Conservation (phyloP, 2,329 filamentous ascomycete genomes). For the Calonectria naviculata region DNA sequence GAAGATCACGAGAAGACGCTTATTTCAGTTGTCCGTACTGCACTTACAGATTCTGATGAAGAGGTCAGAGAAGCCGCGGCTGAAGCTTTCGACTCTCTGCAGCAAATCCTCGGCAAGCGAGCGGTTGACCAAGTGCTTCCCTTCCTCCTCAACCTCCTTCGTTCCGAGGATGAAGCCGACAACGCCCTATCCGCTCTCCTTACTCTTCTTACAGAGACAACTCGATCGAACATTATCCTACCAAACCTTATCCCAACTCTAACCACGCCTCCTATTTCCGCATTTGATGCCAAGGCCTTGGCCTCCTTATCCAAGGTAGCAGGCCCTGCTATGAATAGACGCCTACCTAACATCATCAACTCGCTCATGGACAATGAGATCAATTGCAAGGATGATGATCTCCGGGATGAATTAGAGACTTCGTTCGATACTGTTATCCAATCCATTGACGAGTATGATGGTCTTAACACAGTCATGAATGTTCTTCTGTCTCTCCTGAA, state of each 20-base stretch:
- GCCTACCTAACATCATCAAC: constrained; percentile 90
- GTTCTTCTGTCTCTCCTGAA: constrained; percentile 89
- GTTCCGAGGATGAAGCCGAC: constrained; percentile 86
- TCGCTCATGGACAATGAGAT: constrained; percentile 95
- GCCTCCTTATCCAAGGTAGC: constrained; percentile 95
- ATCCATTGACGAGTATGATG: constrained; percentile 96
- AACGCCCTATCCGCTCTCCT: constrained; percentile 93
- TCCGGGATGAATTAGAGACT: constrained; percentile 77
- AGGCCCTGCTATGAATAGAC: constrained; percentile 88
- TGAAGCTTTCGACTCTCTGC: constrained; percentile 95
- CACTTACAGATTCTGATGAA: constrained; percentile 87
- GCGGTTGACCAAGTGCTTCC: constrained; percentile 96
- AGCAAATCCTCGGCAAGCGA: constrained; percentile 92
- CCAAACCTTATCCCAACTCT: constrained; percentile 96
- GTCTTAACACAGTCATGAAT: constrained; percentile 95
- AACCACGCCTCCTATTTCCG: constrained; percentile 87
- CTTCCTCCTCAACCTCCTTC: constrained; percentile 88
- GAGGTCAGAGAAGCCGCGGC: constrained; percentile 96
- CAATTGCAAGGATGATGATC: constrained; percentile 76
- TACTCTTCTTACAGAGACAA: constrained; percentile 92
- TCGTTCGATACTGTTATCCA: constrained; percentile 92
- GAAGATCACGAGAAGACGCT: constrained; percentile 96
- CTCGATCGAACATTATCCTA: constrained; percentile 94
- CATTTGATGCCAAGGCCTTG: constrained; percentile 94
- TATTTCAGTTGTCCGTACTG: constrained; percentile 92